Conservation (phyloP, 768 basidiomycete species). For the Ramaria sp. region DNA sequence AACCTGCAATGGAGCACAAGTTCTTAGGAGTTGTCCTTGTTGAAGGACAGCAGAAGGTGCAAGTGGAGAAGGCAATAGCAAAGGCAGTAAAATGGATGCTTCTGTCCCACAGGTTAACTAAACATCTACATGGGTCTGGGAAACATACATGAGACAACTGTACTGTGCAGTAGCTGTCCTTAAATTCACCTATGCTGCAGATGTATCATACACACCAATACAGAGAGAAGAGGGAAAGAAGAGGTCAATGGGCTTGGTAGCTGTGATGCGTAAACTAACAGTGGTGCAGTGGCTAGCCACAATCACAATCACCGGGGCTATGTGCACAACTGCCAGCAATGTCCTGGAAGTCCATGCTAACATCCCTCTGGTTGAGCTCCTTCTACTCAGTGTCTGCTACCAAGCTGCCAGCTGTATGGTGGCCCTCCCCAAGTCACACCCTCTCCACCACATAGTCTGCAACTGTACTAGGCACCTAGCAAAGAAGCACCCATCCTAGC, state of each 20-base stretch:
- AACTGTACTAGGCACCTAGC: background rate
- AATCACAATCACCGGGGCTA: conserved; percentile 2
- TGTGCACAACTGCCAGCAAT: conserved; percentile 13
- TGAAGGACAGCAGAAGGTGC: background rate
- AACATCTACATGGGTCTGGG: background rate
- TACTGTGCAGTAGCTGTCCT: conserved; percentile 15
- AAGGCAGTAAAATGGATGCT: conserved; percentile 5
- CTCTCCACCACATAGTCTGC: conserved; percentile 5
- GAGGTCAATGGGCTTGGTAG: background rate
- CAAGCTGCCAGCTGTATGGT: background rate
- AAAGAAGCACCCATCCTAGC: conserved; percentile 11
- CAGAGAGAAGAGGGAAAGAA: background rate
- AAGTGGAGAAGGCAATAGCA: conserved; percentile 10
- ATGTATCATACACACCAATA: background rate
- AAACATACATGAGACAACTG: conserved; percentile 7
- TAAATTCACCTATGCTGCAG: conserved; percentile 13
- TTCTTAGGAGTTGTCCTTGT: too few species aligned
- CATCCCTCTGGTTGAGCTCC: conserved; percentile 4
- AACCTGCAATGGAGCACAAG: too few species aligned
- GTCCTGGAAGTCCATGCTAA: conserved; percentile 14
- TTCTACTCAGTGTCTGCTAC: background rate
- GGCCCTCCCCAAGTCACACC: conserved; percentile 11
- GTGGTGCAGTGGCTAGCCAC: conserved; percentile 8
- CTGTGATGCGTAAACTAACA: background rate
- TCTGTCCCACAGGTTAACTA: background rate